Evolutionary conservation across 2,329 filamentous ascomycete genomes (phyloP).

Genomic region (Rutstroemia sp.): DNA sequence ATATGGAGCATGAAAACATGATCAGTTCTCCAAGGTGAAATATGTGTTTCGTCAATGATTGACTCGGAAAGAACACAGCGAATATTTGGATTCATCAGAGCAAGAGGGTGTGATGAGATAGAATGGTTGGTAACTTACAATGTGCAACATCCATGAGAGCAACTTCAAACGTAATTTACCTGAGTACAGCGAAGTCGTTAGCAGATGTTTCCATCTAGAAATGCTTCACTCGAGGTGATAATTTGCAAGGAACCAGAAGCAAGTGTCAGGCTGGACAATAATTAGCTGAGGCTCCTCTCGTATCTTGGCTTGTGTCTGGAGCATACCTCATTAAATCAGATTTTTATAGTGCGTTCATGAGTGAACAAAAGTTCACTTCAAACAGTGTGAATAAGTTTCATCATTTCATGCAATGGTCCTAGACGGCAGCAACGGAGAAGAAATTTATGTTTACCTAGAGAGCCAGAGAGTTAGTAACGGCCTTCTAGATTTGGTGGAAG

Average conservation of each 20-base stretch:
- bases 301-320: neutral
- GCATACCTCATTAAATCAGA: constrained; percentile 40
- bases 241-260: constrained; percentile 22
- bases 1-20: constrained; percentile 7
- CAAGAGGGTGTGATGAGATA: constrained; percentile 2
- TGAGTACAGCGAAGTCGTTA: constrained; percentile 17
- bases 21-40: constrained; percentile 36
- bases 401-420: constrained; percentile 30
- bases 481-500: neutral
- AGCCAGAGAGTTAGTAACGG: constrained; percentile 14
- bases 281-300: neutral
- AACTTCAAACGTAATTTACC: constrained; percentile 9
- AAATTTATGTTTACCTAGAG: constrained; percentile 14
- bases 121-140: neutral
- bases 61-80: constrained; percentile 30
- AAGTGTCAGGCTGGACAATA: constrained; percentile 27
- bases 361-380: constrained; percentile 30
- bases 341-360: constrained; percentile 34
- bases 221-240: neutral
- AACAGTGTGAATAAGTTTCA: constrained; percentile 39
- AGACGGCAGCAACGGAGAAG: constrained; percentile 3
- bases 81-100: constrained; percentile 32
- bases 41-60: constrained; percentile 30
- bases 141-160: neutral
- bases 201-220: constrained; percentile 6